Percentiles rank a stretch among this genome's conserved stretches.
phyloP scores from a whole-genome alignment of 169 alveolate species.

The Plasmodium yoelii region DNA sequence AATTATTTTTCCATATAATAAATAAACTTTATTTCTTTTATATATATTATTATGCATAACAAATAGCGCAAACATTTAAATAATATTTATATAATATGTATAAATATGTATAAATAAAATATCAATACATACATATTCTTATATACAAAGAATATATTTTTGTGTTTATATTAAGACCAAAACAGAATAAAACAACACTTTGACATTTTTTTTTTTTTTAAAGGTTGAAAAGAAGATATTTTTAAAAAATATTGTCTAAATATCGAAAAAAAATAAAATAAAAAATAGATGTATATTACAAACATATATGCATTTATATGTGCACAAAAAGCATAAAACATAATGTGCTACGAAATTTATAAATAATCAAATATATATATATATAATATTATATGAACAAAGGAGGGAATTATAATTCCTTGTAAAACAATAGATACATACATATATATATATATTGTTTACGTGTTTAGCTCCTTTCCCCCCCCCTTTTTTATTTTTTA shows the following conservation, averaged over 20 bases:
- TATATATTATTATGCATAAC: conserved; percentile 6
- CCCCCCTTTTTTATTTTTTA: neutral
- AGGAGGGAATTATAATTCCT: too few species aligned
- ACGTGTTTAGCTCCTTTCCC: neutral
- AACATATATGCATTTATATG: conserved; percentile 2
- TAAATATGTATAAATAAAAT: neutral
- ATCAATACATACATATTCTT: neutral
- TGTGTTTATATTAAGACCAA: too few species aligned
- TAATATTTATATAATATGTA: neutral
- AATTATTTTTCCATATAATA: conserved; percentile 8
- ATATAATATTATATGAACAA: neutral
- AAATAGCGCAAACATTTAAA: conserved; percentile 22
- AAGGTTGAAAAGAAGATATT: too few species aligned
- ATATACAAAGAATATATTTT: too few species aligned
- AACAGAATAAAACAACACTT: too few species aligned
- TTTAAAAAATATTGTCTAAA: too few species aligned
- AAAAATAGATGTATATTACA: neutral
- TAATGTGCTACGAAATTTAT: neutral
- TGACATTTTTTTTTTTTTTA: too few species aligned
- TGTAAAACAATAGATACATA: neutral
- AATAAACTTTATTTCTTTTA: conserved; percentile 16
- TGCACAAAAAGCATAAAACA: neutral
- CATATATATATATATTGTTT: neutral
- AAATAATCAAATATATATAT: conserved; percentile 1
- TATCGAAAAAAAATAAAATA: too few species aligned